Evolutionary conservation across 2,329 filamentous ascomycete genomes (phyloP), one percentile per base, ranked within the genome.

Genomic region (Knufia fluminis): DNA sequence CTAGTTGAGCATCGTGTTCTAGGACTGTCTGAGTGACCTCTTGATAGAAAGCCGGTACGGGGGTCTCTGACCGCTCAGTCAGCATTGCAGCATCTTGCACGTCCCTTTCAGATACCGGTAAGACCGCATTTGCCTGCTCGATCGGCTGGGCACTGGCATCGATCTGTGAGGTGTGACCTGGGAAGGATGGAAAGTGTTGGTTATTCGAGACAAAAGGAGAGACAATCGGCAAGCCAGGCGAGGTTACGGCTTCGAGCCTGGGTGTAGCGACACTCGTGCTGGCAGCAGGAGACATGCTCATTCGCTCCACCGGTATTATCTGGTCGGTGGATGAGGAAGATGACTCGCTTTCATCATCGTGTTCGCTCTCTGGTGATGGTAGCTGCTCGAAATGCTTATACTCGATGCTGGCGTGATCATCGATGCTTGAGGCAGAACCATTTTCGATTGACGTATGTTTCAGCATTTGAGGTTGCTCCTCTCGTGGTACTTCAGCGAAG

Each of bases 201-300:
- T 23, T 52, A 53, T 10, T 62, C 59, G 26, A 38, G 20, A 65
- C 52, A 20, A 70, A 54, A 12, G 69, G 66, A 20, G 68, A 71
- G 4, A 69, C 64, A 36, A 66, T 56, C 9, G 68, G 64, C 31
- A 69, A 60, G 4, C 64, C 65, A 9, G 67, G 63, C 19, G 69
- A 70, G 32, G 64, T 60, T 31, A 69, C 55, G 14, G 67, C 68
- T 23, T 61, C 57, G 17, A 71, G 58, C 12, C 63, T 63, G 9
- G 68, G 68, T 10, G 68, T 58, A 2, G 46, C 28, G 33, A 48
- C 31, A 20, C 14, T 28, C 2, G 36, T 33, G 31, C 17, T 19
- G 14, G 24, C 33, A 32, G 8, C 16, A n/a, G 28, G 17, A 17
- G 26, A 16, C 24, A 24, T 28, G 9, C 14, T 28, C 26, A 28